Base-by-base conservation (phyloP, 83 land plant species). In the Diphasiastrum complanatum region DNA sequence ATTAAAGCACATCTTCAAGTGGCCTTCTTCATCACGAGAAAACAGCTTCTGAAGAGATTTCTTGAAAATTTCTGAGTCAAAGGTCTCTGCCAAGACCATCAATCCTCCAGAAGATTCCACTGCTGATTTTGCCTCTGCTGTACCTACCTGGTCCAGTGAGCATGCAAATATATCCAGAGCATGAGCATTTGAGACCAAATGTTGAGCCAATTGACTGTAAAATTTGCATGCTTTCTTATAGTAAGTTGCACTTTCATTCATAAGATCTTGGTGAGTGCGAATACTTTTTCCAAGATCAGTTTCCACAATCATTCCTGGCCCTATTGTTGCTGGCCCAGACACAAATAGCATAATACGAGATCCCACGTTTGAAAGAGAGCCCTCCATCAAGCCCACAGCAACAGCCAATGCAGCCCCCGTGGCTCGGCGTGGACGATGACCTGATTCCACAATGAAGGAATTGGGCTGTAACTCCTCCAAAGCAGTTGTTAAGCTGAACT, bases 111-210 rank as follows among this genome's bases (percentile, higher is more conserved):
- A 79, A 19, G 46, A 71, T 65, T 95, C 92, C 27, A 95, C 76
- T 1, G 96, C 81, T 10, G 52, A 47, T 64, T 70, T 84, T 19
- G 85, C 66, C 72, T 95, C 99, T 24, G 84, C 82, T 23, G 73
- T 77, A 45, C 99, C 99, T 47, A 89, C 89, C 68, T 95, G 99
- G 78, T 89, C 93, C 32, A 95, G 81, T 55, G 99, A 83, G 65
- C 92, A 89, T 1, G 99, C 99, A 77, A 95, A 95, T 25, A 89
- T 62, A 76, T 95, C 97, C 52, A 95, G 75, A 60, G 80, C 83
- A 55, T 81, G 64, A 27, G 83, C 79, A 38, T 70, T 61, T 46
- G 81, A 64, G 19, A 76, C 77, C 62, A 95, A 60, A 51, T 78
- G 73, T 25, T 77, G 71, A 4, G 83, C 73, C 20, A 95, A 1